Evolutionary conservation across 2,329 filamentous ascomycete genomes (phyloP).

Genomic region (Aureobasidium uvarum): DNA sequence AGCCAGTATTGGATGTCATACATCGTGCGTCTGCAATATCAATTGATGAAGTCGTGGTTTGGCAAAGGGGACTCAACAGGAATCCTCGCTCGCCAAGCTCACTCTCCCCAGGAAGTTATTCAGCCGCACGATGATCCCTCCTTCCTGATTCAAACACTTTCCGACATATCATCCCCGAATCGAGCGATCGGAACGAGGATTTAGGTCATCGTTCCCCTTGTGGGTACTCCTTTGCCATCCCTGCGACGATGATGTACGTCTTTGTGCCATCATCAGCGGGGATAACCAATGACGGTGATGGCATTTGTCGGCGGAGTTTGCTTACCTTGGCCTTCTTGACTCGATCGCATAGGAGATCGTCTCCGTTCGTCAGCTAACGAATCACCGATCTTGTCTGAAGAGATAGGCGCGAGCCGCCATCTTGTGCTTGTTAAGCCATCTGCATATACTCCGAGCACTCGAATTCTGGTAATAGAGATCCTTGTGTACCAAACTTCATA

Average conservation of each 20-base stretch:
- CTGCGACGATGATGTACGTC: neutral
- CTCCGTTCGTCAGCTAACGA: neutral
- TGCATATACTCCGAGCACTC: neutral
- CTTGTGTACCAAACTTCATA: constrained; percentile 6
- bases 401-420: neutral
- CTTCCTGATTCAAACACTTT: neutral
- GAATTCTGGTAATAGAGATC: neutral
- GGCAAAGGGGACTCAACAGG: neutral
- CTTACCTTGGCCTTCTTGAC: neutral
- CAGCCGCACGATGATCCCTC: constrained; percentile 22
- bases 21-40: neutral
- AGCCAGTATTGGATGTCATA: neutral
- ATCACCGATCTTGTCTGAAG: neutral
- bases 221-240: neutral
- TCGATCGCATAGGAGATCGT: neutral
- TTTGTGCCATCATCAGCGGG: neutral
- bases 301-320: neutral
- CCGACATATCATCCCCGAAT: neutral
- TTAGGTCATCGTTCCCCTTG: constrained; percentile 7
- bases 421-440: neutral
- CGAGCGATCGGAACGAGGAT: neutral
- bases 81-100: neutral
- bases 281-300: constrained; percentile 1
- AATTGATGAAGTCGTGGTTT: neutral
- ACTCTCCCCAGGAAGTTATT: neutral